phyloP scores from a whole-genome alignment of 805 yeast genomes.

The Cyberlindnera mycetangii region DNA sequence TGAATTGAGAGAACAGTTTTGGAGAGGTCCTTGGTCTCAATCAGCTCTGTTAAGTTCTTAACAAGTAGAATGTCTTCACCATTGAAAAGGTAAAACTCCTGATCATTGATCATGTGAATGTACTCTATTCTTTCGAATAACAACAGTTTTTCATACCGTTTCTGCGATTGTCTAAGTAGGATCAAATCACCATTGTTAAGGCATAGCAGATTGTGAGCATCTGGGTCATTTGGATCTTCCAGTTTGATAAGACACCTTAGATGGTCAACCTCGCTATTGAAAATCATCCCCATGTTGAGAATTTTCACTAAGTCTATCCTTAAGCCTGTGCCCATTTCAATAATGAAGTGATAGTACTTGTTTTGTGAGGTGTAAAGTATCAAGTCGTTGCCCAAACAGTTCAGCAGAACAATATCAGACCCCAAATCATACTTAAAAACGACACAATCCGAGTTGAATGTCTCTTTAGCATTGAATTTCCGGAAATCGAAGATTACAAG shows the following conservation, averaged over 20 bases:
- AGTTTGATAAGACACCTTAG: constrained; percentile 19
- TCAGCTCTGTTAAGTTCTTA: constrained; percentile 16
- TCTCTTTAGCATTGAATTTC: constrained; percentile 14
- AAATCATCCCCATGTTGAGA: constrained; percentile 17
- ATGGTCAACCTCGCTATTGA: constrained; percentile 3
- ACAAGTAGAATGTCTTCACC: constrained; percentile 35
- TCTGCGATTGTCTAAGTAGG: constrained; percentile 14
- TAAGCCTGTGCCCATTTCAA: constrained; percentile 17
- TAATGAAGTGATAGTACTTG: constrained; percentile 25
- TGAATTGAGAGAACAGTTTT: constrained; percentile 27
- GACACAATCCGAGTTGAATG: constrained; percentile 24
- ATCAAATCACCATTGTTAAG: constrained; percentile 27
- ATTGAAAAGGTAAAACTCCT: constrained; percentile 34
- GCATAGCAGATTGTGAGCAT: constrained; percentile 23
- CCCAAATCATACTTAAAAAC: constrained; percentile 31
- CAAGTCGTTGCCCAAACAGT: constrained; percentile 23
- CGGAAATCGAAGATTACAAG: constrained; percentile 27
- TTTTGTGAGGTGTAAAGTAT: constrained; percentile 19
- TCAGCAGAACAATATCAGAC: constrained; percentile 18
- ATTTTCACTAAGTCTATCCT: constrained; percentile 23
- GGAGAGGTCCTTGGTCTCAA: constrained; percentile 9
- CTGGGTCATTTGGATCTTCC: neutral
- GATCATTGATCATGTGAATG: constrained; percentile 23
- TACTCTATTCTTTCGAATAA: constrained; percentile 28
- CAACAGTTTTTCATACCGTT: constrained; percentile 14